phyloP scores from a whole-genome alignment of 331 rosid species.

The Rhamnella rubrinervis region DNA sequence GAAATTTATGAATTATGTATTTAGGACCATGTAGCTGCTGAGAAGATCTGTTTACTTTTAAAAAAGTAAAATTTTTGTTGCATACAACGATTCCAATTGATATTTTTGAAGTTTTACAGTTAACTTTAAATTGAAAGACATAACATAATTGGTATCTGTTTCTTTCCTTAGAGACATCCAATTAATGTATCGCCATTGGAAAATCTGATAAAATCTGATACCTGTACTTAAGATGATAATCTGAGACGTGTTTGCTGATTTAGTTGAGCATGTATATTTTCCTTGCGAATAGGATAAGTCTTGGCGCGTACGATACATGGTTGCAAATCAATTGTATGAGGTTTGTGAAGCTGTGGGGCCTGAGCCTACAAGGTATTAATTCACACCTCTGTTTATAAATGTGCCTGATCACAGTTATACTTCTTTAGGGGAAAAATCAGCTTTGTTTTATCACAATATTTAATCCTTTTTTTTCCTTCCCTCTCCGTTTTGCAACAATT shows the following conservation, averaged over 20 bases:
- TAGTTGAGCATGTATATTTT: neutral
- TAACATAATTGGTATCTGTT: neutral
- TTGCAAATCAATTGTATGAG: slow-evolving; percentile 92
- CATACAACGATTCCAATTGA: too few species aligned
- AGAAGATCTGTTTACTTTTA: too few species aligned
- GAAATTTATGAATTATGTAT: too few species aligned
- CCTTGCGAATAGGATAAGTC: slow-evolving; percentile 71
- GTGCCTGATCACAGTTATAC: neutral
- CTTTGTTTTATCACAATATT: neutral
- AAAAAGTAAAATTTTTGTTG: too few species aligned
- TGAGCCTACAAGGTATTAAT: slow-evolving; percentile 82
- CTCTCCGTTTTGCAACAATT: neutral
- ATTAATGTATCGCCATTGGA: too few species aligned
- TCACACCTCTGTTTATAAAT: neutral
- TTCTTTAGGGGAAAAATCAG: neutral
- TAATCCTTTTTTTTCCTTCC: neutral
- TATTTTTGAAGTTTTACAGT: too few species aligned
- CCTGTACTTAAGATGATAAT: neutral
- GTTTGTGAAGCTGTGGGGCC: slow-evolving; percentile 98
- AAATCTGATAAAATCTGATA: too few species aligned
- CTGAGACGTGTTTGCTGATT: slow-evolving; percentile 1
- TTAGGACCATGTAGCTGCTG: too few species aligned
- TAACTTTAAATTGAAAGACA: too few species aligned
- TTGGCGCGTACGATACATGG: slow-evolving; percentile 99
- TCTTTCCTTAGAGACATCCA: too few species aligned